Percentiles rank a stretch among this genome's conserved stretches.
Evolutionary conservation across 768 basidiomycete species (phyloP).

Genomic region (Leccinum aurantiacum): DNA sequence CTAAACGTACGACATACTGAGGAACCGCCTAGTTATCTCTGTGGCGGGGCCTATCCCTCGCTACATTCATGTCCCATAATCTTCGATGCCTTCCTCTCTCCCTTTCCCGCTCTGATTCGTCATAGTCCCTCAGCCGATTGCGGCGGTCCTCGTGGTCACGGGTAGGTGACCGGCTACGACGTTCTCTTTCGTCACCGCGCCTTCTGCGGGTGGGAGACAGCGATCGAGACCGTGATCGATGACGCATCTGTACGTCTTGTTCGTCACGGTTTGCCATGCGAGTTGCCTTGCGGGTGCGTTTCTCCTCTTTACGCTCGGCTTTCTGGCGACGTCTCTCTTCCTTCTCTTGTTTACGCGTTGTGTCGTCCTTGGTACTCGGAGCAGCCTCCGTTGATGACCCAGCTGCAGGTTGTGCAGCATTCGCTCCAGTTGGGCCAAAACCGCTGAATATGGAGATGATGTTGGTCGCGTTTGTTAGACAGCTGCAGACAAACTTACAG

Average conservation of each 20-base stretch:
- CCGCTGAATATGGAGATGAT: conserved; percentile 50
- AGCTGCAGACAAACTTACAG: conserved; percentile 48
- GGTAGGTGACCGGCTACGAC: conserved; percentile 35
- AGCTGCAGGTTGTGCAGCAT: conserved; percentile 23
- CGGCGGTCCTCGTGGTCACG: conserved; percentile 21
- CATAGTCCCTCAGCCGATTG: conserved; percentile 26
- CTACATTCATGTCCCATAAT: conserved; percentile 50
- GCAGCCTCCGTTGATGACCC: conserved; percentile 21
- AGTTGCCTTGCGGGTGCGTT: conserved; percentile 54
- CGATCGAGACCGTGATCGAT: conserved; percentile 35
- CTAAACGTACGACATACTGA: conserved; percentile 9
- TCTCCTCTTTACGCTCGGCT: conserved; percentile 59
- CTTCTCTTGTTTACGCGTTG: conserved; percentile 37
- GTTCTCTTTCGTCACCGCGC: conserved; percentile 15
- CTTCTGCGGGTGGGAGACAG: conserved; percentile 33
- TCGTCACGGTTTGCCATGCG: conserved; percentile 39
- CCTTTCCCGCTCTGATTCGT: conserved; percentile 26
- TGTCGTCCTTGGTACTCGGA: conserved; percentile 31
- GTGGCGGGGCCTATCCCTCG: conserved; percentile 37
- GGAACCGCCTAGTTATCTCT: conserved; percentile 19
- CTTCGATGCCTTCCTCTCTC: conserved; percentile 47
- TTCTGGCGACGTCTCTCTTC: conserved; percentile 54
- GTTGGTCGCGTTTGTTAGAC: conserved; percentile 5
- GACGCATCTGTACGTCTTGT: conserved; percentile 25
- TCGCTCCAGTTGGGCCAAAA: conserved; percentile 57